phyloP scores from a whole-genome alignment of 306 rosid genomes.

The Arachis stenosperma region DNA sequence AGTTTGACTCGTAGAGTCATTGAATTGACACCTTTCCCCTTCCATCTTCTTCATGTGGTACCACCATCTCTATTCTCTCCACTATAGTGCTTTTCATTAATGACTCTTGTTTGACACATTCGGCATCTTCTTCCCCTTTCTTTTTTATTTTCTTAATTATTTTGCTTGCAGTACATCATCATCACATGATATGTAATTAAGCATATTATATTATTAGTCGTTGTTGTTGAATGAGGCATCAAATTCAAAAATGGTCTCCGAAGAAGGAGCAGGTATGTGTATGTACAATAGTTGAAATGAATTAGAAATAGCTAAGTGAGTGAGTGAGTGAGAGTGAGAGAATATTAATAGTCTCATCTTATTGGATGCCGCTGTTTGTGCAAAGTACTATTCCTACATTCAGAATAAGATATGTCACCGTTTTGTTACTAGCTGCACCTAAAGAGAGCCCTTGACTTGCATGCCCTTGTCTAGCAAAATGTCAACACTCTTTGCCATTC shows the following conservation, averaged over 20 bases:
- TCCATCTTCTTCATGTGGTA: slow-evolving; percentile 29
- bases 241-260: slow-evolving; percentile 13
- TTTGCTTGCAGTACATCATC: background rate
- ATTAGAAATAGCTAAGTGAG: background rate
- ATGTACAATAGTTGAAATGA: no score
- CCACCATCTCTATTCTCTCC: background rate
- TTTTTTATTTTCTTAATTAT: background rate
- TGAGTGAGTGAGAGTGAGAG: background rate
- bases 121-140: slow-evolving; percentile 1
- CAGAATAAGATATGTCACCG: background rate
- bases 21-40: slow-evolving; percentile 31
- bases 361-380: slow-evolving; percentile 10
- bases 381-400: slow-evolving; percentile 24
- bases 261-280: background rate
- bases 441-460: background rate
- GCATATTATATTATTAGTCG: no score
- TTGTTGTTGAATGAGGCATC: no score
- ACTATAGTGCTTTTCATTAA: slow-evolving; percentile 19
- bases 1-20: slow-evolving; percentile 36
- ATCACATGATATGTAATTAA: background rate
- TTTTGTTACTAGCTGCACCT: background rate
- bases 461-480: background rate
- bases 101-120: slow-evolving; percentile 30
- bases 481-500: background rate
- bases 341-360: background rate